Evolutionary conservation across 2,329 filamentous ascomycete species (phyloP), one percentile per base, ranked within the genome.

Genomic region (Colletotrichum scovillei): DNA sequence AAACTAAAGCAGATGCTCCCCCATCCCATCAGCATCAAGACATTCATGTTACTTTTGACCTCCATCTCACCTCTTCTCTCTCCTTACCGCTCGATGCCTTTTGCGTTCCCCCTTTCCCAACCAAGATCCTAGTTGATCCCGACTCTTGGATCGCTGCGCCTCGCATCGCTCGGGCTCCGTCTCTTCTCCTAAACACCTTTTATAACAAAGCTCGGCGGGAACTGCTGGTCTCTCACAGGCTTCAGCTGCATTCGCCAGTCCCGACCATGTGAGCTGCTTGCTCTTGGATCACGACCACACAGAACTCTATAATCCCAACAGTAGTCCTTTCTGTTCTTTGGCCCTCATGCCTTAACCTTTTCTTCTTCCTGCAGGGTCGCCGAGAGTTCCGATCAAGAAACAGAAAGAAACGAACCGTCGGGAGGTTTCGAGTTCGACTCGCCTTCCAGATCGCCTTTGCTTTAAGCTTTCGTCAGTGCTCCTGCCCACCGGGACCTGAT

Each of bases 141-240:
- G 42, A 24, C 60, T 30, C 60, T 73, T 64, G 59, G 67, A 63
- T 30, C 35, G 70, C 70, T 73, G 59, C 70, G 70, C 67, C 70
- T 73, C 55, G 59, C 56, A 56, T 65, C 70, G 67, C 70, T 70
- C 67, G 70, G 67, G 24, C 70, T 70, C 60, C 70, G 49, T 70
- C 67, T 62, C 53, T 59, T 73, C 46, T 73, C 59, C 67, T 14
- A 65, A 73, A 73, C 70, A 59, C 57, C 19, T 42, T n/a, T 49
- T 49, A n/a, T 38, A 65, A 70, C 59, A 35, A 32, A 56, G 49
- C 19, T 55, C 49, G 46, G 46, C 49, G 30, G 62, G 46, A 42
- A 38, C 5, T 19, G n/a, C 62, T 53, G 19, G 22, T 26, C 46
- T 38, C 28, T 19, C 30, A 42, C 38, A 42, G 38, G 38, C 38